Percentiles rank a stretch among this genome's conserved stretches.
Conservation (phyloP, 75 land plant genomes). For the Cryptomeria japonica region DNA sequence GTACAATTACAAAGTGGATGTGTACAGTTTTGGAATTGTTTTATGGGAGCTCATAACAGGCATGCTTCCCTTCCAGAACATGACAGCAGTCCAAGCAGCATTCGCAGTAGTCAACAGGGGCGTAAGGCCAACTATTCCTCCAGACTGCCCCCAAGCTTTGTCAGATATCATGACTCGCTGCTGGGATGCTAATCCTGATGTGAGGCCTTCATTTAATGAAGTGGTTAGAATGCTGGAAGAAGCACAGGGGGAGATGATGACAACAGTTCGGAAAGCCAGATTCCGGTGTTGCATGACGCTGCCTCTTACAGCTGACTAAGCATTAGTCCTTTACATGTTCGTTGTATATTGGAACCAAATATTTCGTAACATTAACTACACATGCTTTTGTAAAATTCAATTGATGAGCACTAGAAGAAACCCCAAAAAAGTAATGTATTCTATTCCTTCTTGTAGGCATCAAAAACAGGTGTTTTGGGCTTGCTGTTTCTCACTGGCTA, state of each 20-base stretch:
- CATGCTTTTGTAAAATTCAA: conserved; percentile 17
- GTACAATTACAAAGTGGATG: conserved; percentile 84
- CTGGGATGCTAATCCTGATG: conserved; percentile 89
- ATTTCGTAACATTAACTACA: conserved; percentile 12
- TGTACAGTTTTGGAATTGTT: conserved; percentile 94
- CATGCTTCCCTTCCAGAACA: conserved; percentile 78
- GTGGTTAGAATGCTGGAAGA: conserved; percentile 80
- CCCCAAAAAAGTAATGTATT: conserved; percentile 14
- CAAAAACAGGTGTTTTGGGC: conserved; percentile 14
- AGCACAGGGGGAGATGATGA: conserved; percentile 75
- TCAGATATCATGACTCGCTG: conserved; percentile 83
- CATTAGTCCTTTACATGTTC: conserved; percentile 7
- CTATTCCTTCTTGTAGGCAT: conserved; percentile 16
- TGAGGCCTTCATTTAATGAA: conserved; percentile 69
- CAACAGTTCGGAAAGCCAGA: conserved; percentile 80
- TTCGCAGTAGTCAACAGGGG: conserved; percentile 91
- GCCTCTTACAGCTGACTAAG: conserved; percentile 83
- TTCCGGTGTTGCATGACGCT: conserved; percentile 76
- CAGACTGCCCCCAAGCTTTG: conserved; percentile 66
- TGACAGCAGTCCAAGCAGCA: conserved; percentile 94
- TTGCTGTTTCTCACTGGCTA: conserved; percentile 15
- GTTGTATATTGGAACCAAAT: conserved; percentile 12
- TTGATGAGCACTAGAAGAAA: conserved; percentile 16
- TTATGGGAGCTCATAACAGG: conserved; percentile 93
- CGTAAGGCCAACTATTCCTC: conserved; percentile 71